Evolutionary conservation across 1,284 basidiomycete genomes (phyloP).

Genomic region (Puccinia brachypodii): DNA sequence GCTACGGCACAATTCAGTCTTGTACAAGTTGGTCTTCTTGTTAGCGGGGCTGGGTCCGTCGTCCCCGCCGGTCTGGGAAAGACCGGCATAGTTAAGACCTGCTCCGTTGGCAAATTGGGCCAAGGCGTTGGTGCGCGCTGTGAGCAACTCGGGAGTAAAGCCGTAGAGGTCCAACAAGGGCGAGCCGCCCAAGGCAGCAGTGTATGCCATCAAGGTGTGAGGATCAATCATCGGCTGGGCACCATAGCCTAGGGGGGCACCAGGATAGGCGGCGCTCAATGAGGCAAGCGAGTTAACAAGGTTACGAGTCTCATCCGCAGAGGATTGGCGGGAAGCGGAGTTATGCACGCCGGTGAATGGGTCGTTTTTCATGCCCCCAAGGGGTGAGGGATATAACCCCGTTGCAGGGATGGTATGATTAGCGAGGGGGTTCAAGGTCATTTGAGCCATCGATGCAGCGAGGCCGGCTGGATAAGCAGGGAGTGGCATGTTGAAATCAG

Average conservation of each 20-base stretch:
- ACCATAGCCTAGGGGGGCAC: not conserved
- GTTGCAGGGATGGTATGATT: not conserved
- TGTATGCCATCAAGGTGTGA: constrained; percentile 24
- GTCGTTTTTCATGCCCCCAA: not conserved
- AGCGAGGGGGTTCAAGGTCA: not conserved
- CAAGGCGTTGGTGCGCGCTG: not conserved
- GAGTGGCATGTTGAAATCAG: not conserved
- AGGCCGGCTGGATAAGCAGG: not conserved
- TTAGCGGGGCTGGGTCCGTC: constrained; percentile 12
- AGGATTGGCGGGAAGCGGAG: no score
- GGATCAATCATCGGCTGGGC: constrained; percentile 2
- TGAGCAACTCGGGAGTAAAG: not conserved
- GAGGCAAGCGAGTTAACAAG: not conserved
- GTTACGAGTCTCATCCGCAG: not conserved
- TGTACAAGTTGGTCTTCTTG: constrained; percentile 46
- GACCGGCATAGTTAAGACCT: not conserved
- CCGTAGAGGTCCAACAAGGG: constrained; percentile 7
- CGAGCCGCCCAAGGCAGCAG: not conserved
- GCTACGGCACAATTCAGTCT: constrained; percentile 79
- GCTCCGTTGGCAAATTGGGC: constrained; percentile 1
- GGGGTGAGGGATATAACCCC: not conserved
- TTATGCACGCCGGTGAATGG: not conserved
- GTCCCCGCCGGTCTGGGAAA: not conserved
- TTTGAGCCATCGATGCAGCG: constrained; percentile 16
- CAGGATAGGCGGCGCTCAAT: not conserved